Evolutionary conservation across 129 eudicot species (phyloP).

Genomic region (Escallonia herrerae): DNA sequence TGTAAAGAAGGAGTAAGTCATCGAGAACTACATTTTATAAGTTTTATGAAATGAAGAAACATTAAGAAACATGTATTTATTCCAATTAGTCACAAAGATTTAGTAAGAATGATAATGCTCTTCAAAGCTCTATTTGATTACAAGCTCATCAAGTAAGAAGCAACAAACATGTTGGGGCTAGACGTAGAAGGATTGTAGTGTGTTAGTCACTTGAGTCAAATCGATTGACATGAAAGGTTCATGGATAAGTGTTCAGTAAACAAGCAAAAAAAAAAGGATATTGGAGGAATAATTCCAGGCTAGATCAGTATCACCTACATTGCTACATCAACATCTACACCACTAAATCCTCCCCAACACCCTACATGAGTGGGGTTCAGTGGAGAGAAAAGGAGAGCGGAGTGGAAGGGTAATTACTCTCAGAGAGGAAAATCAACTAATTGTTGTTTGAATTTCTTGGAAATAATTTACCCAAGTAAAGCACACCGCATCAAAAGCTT

Average conservation of each 20-base stretch:
- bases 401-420: too few species aligned
- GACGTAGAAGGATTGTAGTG: not conserved
- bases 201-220: not conserved
- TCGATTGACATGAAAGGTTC: not conserved
- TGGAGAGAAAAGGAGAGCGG: too few species aligned
- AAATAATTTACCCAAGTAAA: too few species aligned
- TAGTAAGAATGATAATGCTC: not conserved
- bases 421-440: too few species aligned
- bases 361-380: too few species aligned
- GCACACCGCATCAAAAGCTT: too few species aligned
- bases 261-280: not conserved
- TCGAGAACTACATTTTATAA: not conserved
- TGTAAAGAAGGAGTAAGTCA: constrained; percentile 8
- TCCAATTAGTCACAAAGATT: not conserved
- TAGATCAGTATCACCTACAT: too few species aligned
- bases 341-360: too few species aligned
- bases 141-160: not conserved
- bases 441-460: too few species aligned
- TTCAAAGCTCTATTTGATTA: not conserved
- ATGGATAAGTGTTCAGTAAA: too few species aligned
- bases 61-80: not conserved
- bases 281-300: not conserved
- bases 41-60: too few species aligned
- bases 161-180: not conserved
- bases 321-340: too few species aligned